Percentiles rank a stretch among this genome's conserved stretches.
These are phyloP conservation scores for Tulasnella sp. DNA, from an alignment of 768 basidiomycete species.

Conservation along the genomic window DNA sequence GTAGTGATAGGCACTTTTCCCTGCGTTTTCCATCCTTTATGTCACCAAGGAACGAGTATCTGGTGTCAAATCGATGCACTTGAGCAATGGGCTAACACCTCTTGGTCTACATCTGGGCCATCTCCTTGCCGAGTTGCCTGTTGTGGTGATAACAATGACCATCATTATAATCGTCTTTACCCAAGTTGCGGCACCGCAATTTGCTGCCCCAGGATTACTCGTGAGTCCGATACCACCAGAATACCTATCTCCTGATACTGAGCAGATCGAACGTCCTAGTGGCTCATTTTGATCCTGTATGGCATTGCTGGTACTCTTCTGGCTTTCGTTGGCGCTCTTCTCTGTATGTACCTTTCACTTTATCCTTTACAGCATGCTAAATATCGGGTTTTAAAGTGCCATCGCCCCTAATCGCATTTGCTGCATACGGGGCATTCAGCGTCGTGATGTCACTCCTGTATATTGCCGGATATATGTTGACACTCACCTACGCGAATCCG, in stretches of 20 bases:
- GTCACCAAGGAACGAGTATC: constrained; percentile 58
- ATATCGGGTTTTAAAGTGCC: constrained; percentile 23
- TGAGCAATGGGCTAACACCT: constrained; percentile 49
- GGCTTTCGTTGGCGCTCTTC: constrained; percentile 49
- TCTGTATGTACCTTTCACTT: constrained; percentile 22
- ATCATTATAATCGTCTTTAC: constrained; percentile 52
- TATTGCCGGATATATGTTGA: constrained; percentile 55
- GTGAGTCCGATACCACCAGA: too few species aligned
- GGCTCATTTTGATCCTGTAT: constrained; percentile 58
- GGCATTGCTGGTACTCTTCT: constrained; percentile 56
- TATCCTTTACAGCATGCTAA: not conserved
- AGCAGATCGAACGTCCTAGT: too few species aligned
- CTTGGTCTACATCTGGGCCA: constrained; percentile 51
- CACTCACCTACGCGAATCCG: constrained; percentile 57
- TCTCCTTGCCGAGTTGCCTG: constrained; percentile 55
- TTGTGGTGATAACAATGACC: constrained; percentile 45
- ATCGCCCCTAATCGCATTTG: constrained; percentile 62
- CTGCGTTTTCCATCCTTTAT: constrained; percentile 72
- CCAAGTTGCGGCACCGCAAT: constrained; percentile 38
- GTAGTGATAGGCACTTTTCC: constrained; percentile 63
- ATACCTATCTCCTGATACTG: too few species aligned
- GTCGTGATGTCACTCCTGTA: constrained; percentile 60
- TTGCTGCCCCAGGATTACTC: constrained; percentile 51
- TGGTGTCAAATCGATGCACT: constrained; percentile 66
- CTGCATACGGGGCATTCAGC: constrained; percentile 58